phyloP scores from a whole-genome alignment of 1,139 yeast genomes.

The Taphrina sp. region DNA sequence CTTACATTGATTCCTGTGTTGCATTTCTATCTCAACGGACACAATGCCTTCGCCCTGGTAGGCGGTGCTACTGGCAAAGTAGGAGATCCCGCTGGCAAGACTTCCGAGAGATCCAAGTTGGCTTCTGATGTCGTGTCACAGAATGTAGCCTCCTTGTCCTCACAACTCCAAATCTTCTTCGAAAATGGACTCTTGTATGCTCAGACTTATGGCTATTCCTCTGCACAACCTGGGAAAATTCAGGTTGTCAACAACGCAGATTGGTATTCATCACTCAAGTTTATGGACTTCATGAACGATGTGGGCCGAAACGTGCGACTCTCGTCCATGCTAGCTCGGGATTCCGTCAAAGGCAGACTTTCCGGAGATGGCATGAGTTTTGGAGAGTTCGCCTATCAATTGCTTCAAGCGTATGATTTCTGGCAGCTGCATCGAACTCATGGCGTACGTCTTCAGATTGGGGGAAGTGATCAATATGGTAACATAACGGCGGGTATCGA shows the following conservation, averaged over 20 bases:
- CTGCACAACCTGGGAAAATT: constrained; percentile 46
- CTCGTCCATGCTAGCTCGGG: constrained; percentile 83
- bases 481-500: constrained; percentile 96
- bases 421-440: constrained; percentile 68
- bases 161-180: constrained; percentile 52
- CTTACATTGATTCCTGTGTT: constrained; percentile 80
- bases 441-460: constrained; percentile 68
- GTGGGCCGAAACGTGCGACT: constrained; percentile 81
- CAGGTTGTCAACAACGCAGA: constrained; percentile 60
- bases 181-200: constrained; percentile 63
- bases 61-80: constrained; percentile 99
- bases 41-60: constrained; percentile 69
- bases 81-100: constrained; percentile 95
- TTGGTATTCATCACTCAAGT: constrained; percentile 81
- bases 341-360: constrained; percentile 75
- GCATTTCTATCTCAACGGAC: constrained; percentile 83
- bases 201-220: constrained; percentile 51
- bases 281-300: constrained; percentile 72
- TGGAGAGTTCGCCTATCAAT: constrained; percentile 89
- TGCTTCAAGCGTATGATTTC: constrained; percentile 90
- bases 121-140: constrained; percentile 52
- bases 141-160: constrained; percentile 61
- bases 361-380: constrained; percentile 69
- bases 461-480: constrained; percentile 99
- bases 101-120: constrained; percentile 66